A percentile compares a stretch with the other conserved stretches of the same genome.
Conservation (phyloP, 2,329 filamentous ascomycete species). For the Sporothrix globosa region DNA sequence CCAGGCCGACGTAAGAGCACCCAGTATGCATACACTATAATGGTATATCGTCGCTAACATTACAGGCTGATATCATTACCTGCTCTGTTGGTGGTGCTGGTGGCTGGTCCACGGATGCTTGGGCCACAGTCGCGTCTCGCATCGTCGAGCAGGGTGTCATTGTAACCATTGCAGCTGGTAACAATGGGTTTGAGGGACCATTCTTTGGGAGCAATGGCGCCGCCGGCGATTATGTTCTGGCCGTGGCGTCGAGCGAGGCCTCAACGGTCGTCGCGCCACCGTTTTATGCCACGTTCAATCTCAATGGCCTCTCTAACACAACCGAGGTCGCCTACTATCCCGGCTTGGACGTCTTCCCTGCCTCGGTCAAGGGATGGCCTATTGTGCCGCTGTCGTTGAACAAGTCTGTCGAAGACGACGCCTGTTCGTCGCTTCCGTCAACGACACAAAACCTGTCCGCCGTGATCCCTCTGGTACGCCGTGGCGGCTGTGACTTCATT, state of each 20-base stretch:
- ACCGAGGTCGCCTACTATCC: constrained; percentile 35
- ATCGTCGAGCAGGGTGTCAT: constrained; percentile 59
- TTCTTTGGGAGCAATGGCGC: constrained; percentile 36
- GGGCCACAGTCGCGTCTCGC: constrained; percentile 54
- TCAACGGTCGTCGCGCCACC: constrained; percentile 35
- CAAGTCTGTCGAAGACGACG: constrained; percentile 40
- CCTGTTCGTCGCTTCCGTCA: constrained; percentile 47
- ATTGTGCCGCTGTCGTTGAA: constrained; percentile 39
- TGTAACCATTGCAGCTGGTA: constrained; percentile 57
- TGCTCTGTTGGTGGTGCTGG: constrained; percentile 55
- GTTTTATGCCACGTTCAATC: constrained; percentile 32
- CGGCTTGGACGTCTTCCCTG: constrained; percentile 30
- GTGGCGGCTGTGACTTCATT: constrained; percentile 39
- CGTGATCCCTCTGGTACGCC: constrained; percentile 49
- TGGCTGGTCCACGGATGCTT: constrained; percentile 58
- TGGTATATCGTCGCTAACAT: not conserved
- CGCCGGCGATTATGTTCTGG: constrained; percentile 48
- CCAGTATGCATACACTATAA: not conserved
- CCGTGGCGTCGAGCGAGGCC: constrained; percentile 50
- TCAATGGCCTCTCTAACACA: constrained; percentile 26
- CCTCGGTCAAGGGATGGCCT: constrained; percentile 36
- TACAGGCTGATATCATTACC: constrained; percentile 57
- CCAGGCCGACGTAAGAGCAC: constrained; percentile 50
- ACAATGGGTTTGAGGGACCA: constrained; percentile 43
- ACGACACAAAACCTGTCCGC: constrained; percentile 46